These are phyloP conservation scores for Xylona heveae DNA, from an alignment of 495 filamentous ascomycete species.

Conservation along the genomic window DNA sequence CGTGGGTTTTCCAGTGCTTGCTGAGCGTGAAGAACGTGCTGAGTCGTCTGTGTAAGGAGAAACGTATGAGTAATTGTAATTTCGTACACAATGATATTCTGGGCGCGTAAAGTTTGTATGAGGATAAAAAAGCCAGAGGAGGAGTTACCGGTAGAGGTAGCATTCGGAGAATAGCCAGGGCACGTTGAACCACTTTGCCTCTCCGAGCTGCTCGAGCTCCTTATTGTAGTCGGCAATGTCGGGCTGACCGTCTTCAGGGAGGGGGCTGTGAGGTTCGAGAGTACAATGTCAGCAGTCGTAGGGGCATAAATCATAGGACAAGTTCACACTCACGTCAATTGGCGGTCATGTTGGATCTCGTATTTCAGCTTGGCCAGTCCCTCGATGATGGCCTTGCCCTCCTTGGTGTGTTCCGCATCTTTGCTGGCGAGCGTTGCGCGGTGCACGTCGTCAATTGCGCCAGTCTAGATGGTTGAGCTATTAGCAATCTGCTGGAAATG, in stretches of 20 bases:
- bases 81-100: background rate
- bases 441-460: constrained; percentile 86
- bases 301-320: background rate
- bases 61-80: constrained; percentile 7
- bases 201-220: constrained; percentile 56
- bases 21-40: constrained; percentile 56
- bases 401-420: constrained; percentile 40
- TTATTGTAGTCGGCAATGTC: constrained; percentile 73
- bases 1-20: constrained; percentile 74
- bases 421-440: constrained; percentile 39
- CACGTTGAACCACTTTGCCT: constrained; percentile 58
- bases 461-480: constrained; percentile 43
- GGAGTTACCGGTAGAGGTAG: constrained; percentile 61
- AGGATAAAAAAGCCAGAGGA: background rate
- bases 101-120: too few species aligned
- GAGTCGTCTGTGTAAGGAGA: constrained; percentile 56
- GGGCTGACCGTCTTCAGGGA: constrained; percentile 57
- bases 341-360: constrained; percentile 78
- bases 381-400: constrained; percentile 73
- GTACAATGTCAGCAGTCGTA: constrained; percentile 1
- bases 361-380: constrained; percentile 75
- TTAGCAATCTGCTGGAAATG: constrained; percentile 6
- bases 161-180: constrained; percentile 87
- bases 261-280: constrained; percentile 29
- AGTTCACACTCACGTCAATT: constrained; percentile 42